Conservation (phyloP, 805 yeast species). For the Ogataea trehalophila region DNA sequence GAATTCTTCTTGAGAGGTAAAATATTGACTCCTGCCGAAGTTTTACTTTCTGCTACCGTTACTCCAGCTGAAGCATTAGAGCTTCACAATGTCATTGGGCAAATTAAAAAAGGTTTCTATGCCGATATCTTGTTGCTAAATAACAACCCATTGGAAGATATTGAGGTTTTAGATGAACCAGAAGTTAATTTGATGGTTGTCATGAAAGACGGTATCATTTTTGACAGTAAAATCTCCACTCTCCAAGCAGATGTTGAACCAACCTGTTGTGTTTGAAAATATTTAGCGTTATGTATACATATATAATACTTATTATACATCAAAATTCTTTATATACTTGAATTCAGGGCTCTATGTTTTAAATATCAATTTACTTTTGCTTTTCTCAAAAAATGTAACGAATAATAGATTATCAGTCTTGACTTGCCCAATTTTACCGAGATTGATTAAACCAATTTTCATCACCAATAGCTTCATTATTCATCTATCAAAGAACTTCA, state of each 20-base stretch:
- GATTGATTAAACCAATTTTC: too few species aligned
- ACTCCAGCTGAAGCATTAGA: slow-evolving; percentile 23
- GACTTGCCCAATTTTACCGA: too few species aligned
- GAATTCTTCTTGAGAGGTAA: slow-evolving; percentile 25
- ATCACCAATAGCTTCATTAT: too few species aligned
- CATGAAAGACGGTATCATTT: slow-evolving; percentile 25
- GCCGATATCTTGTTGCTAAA: slow-evolving; percentile 25
- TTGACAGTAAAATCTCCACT: slow-evolving; percentile 8
- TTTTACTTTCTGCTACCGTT: slow-evolving; percentile 25
- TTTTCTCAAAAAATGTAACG: too few species aligned
- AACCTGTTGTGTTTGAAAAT: too few species aligned
- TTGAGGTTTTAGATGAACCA: slow-evolving; percentile 23
- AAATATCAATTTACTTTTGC: too few species aligned
- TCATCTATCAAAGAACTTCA: too few species aligned
- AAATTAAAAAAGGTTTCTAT: slow-evolving; percentile 21
- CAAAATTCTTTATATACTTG: too few species aligned
- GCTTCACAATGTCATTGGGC: slow-evolving; percentile 20
- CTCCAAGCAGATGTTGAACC: not conserved
- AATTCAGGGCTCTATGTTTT: too few species aligned
- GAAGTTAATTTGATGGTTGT: slow-evolving; percentile 19
- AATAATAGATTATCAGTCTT: too few species aligned
- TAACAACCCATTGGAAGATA: slow-evolving; percentile 24
- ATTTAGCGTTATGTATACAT: too few species aligned
- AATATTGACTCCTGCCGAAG: slow-evolving; percentile 21
- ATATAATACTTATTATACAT: too few species aligned